A percentile compares a stretch with the other conserved stretches of the same genome.
phyloP scores from a whole-genome alignment of 768 basidiomycete species.

The Boletellus sp. region DNA sequence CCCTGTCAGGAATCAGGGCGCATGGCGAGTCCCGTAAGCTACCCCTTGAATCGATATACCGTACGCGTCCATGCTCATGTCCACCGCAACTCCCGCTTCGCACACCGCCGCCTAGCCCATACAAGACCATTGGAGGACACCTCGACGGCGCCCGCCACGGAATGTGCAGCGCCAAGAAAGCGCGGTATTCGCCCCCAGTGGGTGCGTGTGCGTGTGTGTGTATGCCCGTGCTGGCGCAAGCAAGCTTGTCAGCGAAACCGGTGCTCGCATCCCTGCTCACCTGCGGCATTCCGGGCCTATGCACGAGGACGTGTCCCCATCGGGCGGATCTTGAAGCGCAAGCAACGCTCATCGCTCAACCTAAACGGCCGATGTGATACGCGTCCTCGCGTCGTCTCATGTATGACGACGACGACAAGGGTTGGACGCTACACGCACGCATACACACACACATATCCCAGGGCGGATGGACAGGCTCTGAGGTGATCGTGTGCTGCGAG shows the following conservation, averaged over 20 bases:
- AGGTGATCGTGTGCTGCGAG: constrained; percentile 8
- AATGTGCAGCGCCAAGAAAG: constrained; percentile 4
- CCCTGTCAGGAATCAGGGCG: neutral
- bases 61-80: neutral
- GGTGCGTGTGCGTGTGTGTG: constrained; percentile 8
- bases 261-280: constrained; percentile 9
- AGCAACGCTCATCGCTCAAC: neutral
- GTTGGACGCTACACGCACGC: neutral
- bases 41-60: neutral
- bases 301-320: constrained; percentile 6
- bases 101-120: neutral
- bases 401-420: constrained; percentile 7
- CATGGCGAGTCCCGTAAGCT: neutral
- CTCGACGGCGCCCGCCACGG: constrained; percentile 1
- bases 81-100: neutral
- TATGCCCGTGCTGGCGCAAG: neutral
- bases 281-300: neutral
- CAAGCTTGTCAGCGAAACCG: constrained; percentile 3
- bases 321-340: constrained; percentile 16
- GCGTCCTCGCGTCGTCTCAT: neutral
- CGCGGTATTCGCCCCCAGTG: neutral
- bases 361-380: neutral
- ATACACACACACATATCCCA: neutral
- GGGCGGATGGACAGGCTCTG: constrained; percentile 13
- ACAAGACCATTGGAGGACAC: too few species aligned